Percentiles rank a stretch among this genome's conserved stretches.
Conservation (phyloP, 2,329 filamentous ascomycete species). For the Bipolaris cookei region DNA sequence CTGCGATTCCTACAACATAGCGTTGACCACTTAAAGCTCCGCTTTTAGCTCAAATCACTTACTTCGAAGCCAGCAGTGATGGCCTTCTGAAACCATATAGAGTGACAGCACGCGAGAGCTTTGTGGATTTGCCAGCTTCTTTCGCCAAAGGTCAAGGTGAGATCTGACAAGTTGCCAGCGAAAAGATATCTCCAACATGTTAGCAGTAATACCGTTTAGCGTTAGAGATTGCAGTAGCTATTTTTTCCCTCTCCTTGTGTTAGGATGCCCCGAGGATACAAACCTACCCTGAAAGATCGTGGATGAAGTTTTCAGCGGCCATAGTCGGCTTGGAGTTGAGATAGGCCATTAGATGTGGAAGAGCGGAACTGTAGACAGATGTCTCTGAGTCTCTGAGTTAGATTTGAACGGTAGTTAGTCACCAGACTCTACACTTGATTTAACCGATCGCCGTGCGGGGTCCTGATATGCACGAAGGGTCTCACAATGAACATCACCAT, state of each 20-base stretch:
- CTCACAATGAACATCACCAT: no score
- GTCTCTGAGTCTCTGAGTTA: no score
- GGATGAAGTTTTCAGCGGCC: not conserved
- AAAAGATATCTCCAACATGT: not conserved
- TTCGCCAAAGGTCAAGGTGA: constrained; percentile 24
- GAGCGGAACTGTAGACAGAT: no score
- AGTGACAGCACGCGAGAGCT: constrained; percentile 28
- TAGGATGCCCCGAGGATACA: not conserved
- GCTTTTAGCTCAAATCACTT: constrained; percentile 6
- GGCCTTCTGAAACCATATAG: constrained; percentile 31
- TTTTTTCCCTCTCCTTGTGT: not conserved
- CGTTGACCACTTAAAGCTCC: constrained; percentile 3
- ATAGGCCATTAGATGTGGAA: no score
- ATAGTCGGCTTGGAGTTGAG: not conserved
- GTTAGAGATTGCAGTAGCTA: not conserved
- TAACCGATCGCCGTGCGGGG: no score
- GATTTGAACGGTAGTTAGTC: no score
- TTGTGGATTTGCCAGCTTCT: constrained; percentile 32
- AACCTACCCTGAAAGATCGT: not conserved
- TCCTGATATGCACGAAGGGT: no score
- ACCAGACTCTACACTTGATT: no score
- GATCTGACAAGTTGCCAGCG: constrained; percentile 23
- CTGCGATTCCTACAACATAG: constrained; percentile 20
- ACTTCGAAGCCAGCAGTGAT: constrained; percentile 24
- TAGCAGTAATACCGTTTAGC: not conserved